Evolutionary conservation across 176 grass and related monocot species (phyloP).

Genomic region (Lolium perenne): DNA sequence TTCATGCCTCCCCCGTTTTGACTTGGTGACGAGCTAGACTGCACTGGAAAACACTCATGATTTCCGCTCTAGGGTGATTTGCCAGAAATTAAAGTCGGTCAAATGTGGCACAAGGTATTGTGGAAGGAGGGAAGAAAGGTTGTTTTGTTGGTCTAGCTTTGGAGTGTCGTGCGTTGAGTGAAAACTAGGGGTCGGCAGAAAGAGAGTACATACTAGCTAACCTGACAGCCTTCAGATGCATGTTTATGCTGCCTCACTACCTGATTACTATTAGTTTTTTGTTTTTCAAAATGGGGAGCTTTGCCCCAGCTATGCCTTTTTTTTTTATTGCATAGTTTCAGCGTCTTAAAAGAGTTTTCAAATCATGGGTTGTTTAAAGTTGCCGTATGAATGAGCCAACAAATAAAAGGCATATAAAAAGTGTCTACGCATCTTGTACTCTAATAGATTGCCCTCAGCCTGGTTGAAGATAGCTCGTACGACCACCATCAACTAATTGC

Average conservation of each 20-base stretch:
- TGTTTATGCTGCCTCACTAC: not conserved
- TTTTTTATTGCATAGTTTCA: too few species aligned
- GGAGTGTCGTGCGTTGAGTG: not conserved
- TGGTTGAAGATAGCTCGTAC: too few species aligned
- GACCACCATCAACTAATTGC: too few species aligned
- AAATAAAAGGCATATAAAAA: too few species aligned
- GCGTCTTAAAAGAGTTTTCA: too few species aligned
- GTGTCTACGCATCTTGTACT: too few species aligned
- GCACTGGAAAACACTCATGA: not conserved
- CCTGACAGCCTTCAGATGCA: not conserved
- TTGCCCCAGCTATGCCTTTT: too few species aligned
- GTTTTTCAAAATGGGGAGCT: too few species aligned
- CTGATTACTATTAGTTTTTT: too few species aligned
- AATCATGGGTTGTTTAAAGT: too few species aligned
- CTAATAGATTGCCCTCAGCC: too few species aligned
- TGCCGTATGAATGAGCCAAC: too few species aligned
- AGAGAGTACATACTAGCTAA: not conserved
- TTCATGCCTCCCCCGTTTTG: slow-evolving; percentile 34
- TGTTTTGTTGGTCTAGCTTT: not conserved
- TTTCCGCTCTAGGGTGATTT: not conserved
- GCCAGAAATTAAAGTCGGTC: not conserved
- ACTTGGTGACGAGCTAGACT: slow-evolving; percentile 1
- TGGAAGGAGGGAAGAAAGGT: not conserved
- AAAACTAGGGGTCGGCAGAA: not conserved
- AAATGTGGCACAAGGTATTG: slow-evolving; percentile 21